Base-by-base conservation (phyloP, 306 rosid genomes). In the Citrullus mucosospermus region DNA sequence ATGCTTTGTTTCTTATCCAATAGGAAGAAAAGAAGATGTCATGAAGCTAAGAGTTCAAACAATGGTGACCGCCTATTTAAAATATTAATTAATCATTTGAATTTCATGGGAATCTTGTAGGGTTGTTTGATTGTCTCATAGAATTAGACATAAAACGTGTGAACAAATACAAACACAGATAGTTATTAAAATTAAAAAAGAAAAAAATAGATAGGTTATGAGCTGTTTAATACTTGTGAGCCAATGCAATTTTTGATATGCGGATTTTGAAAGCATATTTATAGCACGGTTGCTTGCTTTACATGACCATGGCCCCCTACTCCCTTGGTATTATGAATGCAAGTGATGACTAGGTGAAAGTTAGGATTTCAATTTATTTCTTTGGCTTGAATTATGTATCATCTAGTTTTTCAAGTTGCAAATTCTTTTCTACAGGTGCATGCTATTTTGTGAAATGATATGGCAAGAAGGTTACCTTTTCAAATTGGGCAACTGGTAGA, bases 401-500 rank as follows among this genome's bases (percentile, higher is more conserved):
- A 22, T 72, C 60, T 72, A 48, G 22, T 72, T 72, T 22, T 30
- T 50, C 77, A 72, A 50, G 30, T 15, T 72, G 77, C n/a, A 50
- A 70, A 15, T 44, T 43, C 39, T 70, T 70, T 70, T 5, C 75
- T 9, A 11, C 77, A 72, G 77, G 60, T 72, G 60, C 32, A 7
- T 48, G 77, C 43, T 72, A 50, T 28, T 50, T 15, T 46, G n/a
- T 50, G 60, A 72, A 28, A 28, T 72, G 77, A 46, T 46, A 83
- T 81, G 85, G 82, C 79, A 88, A 67, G 25, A 25, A 74, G 59
- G 36, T 80, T 85, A 83, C 91, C 89, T 39, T 92, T 94, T 82
- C n/a, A 84, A 82, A 84, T 81, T 74, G 93, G 88, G 22, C 87
- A 92, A 9, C 25, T 53, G 68, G 84, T 84, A 4, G 98, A 94